Conservation (phyloP, 129 eudicot genomes). For the Logfia minima region DNA sequence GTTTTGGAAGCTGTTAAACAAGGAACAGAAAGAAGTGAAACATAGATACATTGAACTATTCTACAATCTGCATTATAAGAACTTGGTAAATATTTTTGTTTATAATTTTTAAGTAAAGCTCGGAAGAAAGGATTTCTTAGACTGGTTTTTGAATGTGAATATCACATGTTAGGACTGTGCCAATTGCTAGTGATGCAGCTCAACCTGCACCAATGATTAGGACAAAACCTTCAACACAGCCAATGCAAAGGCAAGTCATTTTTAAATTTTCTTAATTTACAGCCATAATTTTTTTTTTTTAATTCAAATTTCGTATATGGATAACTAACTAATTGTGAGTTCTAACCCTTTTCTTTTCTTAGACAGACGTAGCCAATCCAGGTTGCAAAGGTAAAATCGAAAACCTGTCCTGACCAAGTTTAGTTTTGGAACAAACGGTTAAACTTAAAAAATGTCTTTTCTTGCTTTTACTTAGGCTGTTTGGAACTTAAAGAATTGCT, state of each 20-base stretch:
- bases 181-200: constrained; percentile 36
- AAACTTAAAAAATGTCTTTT: background rate
- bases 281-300: background rate
- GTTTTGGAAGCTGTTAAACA: constrained; percentile 76
- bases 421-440: constrained; percentile 12
- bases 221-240: constrained; percentile 37
- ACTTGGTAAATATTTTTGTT: constrained; percentile 54
- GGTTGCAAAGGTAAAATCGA: constrained; percentile 47
- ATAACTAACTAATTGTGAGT: background rate
- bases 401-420: constrained; percentile 1
- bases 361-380: constrained; percentile 51
- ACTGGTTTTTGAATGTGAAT: background rate
- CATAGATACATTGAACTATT: constrained; percentile 83
- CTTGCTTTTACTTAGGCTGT: constrained; percentile 40
- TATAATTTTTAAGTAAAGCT: background rate
- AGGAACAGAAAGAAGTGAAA: constrained; percentile 79
- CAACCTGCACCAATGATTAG: constrained; percentile 37
- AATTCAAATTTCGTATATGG: background rate
- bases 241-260: constrained; percentile 41
- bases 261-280: background rate
- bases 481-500: constrained; percentile 45
- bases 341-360: constrained; percentile 14
- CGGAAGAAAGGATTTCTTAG: background rate
- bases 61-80: constrained; percentile 68
- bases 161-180: constrained; percentile 52